phyloP scores from a whole-genome alignment of 495 filamentous ascomycete genomes.

The Friedmanniomyces endolithicus region DNA sequence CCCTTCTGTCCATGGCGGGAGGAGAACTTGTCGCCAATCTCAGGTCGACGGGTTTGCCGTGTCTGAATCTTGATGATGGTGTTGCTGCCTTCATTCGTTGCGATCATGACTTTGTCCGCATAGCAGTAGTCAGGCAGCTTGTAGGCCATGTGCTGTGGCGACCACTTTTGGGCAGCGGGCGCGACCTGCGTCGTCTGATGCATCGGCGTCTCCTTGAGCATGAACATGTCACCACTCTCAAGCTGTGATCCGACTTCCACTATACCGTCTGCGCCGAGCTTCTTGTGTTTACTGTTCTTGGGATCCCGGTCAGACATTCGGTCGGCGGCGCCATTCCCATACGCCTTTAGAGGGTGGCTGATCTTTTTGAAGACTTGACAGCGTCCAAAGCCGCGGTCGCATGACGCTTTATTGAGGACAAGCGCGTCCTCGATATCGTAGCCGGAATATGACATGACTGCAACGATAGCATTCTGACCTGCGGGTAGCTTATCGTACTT shows the following conservation, averaged over 20 bases:
- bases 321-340: conserved; percentile 67
- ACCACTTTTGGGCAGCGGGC: conserved; percentile 18
- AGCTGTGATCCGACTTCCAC: conserved; percentile 71
- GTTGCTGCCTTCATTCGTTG: conserved; percentile 67
- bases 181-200: conserved; percentile 55
- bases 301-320: conserved; percentile 51
- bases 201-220: conserved; percentile 73
- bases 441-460: conserved; percentile 97
- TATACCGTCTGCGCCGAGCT: conserved; percentile 71
- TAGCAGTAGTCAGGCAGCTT: conserved; percentile 71
- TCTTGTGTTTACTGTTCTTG: conserved; percentile 51
- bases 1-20: conserved; percentile 42
- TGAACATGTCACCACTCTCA: conserved; percentile 61
- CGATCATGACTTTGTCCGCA: conserved; percentile 89
- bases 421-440: conserved; percentile 99
- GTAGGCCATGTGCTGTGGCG: conserved; percentile 54
- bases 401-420: conserved; percentile 88
- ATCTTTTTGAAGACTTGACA: conserved; percentile 77
- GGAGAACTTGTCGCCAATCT: conserved; percentile 52
- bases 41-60: conserved; percentile 81
- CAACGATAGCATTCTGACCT: conserved; percentile 91
- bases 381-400: conserved; percentile 85
- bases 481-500: conserved; percentile 97
- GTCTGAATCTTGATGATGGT: conserved; percentile 82
- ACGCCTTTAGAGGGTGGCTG: conserved; percentile 41